phyloP scores from a whole-genome alignment of 345 rosid genomes.

The Lepidium africanum region DNA sequence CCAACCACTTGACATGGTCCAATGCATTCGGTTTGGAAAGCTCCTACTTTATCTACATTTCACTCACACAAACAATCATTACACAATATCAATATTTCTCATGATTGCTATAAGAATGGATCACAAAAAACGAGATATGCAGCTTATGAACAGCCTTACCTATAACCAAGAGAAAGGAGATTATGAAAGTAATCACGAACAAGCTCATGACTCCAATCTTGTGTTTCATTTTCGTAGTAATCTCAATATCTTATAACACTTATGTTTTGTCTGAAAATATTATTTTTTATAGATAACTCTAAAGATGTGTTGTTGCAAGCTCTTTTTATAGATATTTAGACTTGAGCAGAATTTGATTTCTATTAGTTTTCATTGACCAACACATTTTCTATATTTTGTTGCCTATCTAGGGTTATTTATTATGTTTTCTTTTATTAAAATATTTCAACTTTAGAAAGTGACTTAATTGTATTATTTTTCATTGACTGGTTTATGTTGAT shows the following conservation, averaged over 20 bases:
- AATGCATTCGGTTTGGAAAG: neutral
- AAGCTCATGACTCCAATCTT: neutral
- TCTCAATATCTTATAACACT: neutral
- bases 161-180: neutral
- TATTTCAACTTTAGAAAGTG: neutral
- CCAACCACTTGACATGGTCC: neutral
- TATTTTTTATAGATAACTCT: neutral
- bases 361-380: neutral
- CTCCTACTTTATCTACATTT: constrained; percentile 12
- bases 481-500: neutral
- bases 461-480: neutral
- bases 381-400: neutral
- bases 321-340: neutral
- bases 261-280: neutral
- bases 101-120: neutral
- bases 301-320: neutral
- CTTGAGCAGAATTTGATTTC: neutral
- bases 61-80: neutral
- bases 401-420: neutral
- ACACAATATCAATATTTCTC: neutral
- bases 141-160: neutral
- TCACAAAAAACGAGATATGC: neutral
- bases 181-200: neutral
- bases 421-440: neutral
- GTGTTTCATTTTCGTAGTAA: neutral